A percentile compares a stretch with the other conserved stretches of the same genome.
Evolutionary conservation across 1,284 basidiomycete species (phyloP).

Genomic region (Termitomyces sp.): DNA sequence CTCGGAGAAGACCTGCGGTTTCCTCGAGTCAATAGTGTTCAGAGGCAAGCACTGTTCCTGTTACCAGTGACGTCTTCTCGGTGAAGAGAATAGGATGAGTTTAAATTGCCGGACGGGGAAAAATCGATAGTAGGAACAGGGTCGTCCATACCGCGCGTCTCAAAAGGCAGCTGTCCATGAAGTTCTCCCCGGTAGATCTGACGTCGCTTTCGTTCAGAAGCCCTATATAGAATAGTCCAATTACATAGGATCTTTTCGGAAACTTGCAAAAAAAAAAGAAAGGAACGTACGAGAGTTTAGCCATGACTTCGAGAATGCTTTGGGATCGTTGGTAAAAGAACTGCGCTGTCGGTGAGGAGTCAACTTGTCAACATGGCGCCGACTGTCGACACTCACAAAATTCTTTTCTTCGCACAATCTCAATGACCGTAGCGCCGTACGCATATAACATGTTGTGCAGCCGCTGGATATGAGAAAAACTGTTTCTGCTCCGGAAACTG

Average conservation of each 20-base stretch:
- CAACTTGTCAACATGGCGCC: neutral
- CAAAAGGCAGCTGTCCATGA: slow-evolving; percentile 77
- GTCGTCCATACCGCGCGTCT: slow-evolving; percentile 70
- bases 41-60: slow-evolving; percentile 1
- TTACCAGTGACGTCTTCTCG: slow-evolving; percentile 70
- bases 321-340: slow-evolving; percentile 79
- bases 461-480: slow-evolving; percentile 86
- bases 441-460: slow-evolving; percentile 89
- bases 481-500: slow-evolving; percentile 70
- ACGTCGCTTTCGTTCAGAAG: slow-evolving; percentile 70
- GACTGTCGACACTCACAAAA: slow-evolving; percentile 51
- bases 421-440: slow-evolving; percentile 89
- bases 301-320: slow-evolving; percentile 77
- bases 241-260: slow-evolving; percentile 1
- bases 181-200: slow-evolving; percentile 76
- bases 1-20: slow-evolving; percentile 49
- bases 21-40: slow-evolving; percentile 8
- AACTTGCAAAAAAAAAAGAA: neutral
- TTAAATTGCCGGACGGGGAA: slow-evolving; percentile 53
- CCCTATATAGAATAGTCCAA: slow-evolving; percentile 31
- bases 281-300: slow-evolving; percentile 65
- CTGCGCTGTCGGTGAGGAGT: slow-evolving; percentile 38
- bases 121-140: slow-evolving; percentile 75
- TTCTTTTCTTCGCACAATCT: slow-evolving; percentile 86
- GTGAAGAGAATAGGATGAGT: slow-evolving; percentile 58